Conservation (phyloP, 179 eudicot genomes). For the Silene noctiflora region DNA sequence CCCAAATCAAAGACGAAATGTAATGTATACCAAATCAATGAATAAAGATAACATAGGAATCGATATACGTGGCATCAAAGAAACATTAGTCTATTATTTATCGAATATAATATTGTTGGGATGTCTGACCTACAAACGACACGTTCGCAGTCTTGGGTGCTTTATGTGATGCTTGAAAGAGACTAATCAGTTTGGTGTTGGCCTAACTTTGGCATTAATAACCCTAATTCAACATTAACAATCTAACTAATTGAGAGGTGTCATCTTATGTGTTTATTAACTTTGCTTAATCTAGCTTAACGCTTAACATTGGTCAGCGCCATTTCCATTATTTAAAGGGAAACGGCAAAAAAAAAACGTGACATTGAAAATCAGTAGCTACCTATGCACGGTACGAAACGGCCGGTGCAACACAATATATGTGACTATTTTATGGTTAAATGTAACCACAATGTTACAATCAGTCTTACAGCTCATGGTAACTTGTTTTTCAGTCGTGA, state of each 20-base stretch:
- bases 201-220: constrained; percentile 25
- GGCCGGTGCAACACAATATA: no score
- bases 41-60: neutral
- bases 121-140: constrained; percentile 3
- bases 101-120: neutral
- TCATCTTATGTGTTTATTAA: neutral
- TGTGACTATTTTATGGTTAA: no score
- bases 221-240: neutral
- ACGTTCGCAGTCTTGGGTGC: constrained; percentile 1
- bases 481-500: no score
- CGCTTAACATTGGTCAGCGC: constrained; percentile 17
- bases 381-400: no score
- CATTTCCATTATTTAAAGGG: constrained; percentile 7
- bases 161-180: neutral
- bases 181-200: neutral
- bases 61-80: neutral
- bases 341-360: neutral
- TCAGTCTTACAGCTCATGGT: no score
- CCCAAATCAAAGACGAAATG: neutral
- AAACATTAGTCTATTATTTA: neutral
- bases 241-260: neutral
- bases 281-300: neutral
- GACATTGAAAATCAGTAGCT: no score
- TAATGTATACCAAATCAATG: no score
- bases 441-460: no score